Evolutionary conservation across 306 rosid genomes (phyloP).

Genomic region (Hippophae gyantsensis): DNA sequence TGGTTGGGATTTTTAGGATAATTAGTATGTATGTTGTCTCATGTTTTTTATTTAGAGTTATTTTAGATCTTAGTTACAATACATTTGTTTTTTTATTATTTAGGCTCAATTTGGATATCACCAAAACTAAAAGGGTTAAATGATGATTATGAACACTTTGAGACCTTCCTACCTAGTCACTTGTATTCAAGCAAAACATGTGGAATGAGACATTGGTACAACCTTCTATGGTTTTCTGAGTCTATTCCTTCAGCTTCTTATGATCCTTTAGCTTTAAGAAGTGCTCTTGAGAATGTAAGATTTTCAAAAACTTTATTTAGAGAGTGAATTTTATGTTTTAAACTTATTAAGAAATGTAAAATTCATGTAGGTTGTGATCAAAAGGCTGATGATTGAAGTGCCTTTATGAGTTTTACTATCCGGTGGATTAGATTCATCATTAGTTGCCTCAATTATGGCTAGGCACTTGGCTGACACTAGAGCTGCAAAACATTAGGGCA

Average conservation of each 20-base stretch:
- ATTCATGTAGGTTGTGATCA: conserved; percentile 66
- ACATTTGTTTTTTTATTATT: conserved; percentile 7
- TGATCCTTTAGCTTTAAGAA: conserved; percentile 73
- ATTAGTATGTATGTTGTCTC: background rate
- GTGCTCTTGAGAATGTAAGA: conserved; percentile 64
- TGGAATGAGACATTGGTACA: conserved; percentile 75
- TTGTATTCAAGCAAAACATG: conserved; percentile 81
- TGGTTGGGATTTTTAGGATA: conserved; percentile 98
- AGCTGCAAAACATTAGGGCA: conserved; percentile 91
- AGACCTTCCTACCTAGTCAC: conserved; percentile 85
- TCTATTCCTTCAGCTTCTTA: conserved; percentile 70
- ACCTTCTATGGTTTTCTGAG: conserved; percentile 88
- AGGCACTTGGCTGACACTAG: conserved; percentile 71
- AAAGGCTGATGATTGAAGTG: conserved; percentile 95
- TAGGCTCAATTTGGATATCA: conserved; percentile 90
- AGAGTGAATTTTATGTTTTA: background rate
- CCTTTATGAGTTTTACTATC: conserved; percentile 93
- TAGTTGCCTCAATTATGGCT: conserved; percentile 92
- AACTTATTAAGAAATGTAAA: conserved; percentile 11
- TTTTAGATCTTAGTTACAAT: background rate
- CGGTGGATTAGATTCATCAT: conserved; percentile 85
- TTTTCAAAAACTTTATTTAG: background rate
- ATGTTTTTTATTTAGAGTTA: background rate
- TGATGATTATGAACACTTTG: conserved; percentile 87
- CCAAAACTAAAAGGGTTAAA: conserved; percentile 82